These are phyloP conservation scores for Ogataea wickerhamii DNA, from an alignment of 805 yeast species.

Conservation along the genomic window DNA sequence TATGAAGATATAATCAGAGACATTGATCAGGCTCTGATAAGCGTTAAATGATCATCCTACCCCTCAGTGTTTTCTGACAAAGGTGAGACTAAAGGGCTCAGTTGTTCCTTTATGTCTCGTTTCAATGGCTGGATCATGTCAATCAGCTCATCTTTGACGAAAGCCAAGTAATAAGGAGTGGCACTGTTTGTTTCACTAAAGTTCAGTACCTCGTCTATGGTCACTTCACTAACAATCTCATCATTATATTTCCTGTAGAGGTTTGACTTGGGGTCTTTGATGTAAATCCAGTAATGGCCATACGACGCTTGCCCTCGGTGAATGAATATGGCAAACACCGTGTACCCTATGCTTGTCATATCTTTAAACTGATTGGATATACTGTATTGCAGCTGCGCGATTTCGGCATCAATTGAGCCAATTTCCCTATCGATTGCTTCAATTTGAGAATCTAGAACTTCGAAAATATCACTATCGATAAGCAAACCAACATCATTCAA, in stretches of 20 bases:
- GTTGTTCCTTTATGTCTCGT: constrained; percentile 35
- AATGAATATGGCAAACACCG: constrained; percentile 86
- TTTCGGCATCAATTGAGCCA: constrained; percentile 33
- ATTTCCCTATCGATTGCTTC: constrained; percentile 45
- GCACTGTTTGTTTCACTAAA: constrained; percentile 71
- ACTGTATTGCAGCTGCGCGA: constrained; percentile 42
- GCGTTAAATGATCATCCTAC: constrained; percentile 8
- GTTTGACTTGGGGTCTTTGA: constrained; percentile 64
- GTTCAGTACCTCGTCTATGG: constrained; percentile 62
- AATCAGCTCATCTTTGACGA: constrained; percentile 61
- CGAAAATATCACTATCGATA: constrained; percentile 46
- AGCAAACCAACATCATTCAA: constrained; percentile 33
- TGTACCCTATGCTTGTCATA: constrained; percentile 65
- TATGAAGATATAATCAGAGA: constrained; percentile 48
- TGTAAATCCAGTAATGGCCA: constrained; percentile 97
- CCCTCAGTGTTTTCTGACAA: not conserved
- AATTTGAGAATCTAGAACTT: constrained; percentile 45
- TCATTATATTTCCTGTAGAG: constrained; percentile 90
- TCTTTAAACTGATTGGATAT: constrained; percentile 60
- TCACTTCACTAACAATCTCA: constrained; percentile 85
- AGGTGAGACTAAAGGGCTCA: not conserved
- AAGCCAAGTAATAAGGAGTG: constrained; percentile 90
- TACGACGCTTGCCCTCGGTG: constrained; percentile 95
- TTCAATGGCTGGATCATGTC: constrained; percentile 63
- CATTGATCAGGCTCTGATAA: constrained; percentile 38